These are phyloP conservation scores for Podosphaera aphanis DNA, from an alignment of 2,329 filamentous ascomycete genomes.

Conservation along the genomic window DNA sequence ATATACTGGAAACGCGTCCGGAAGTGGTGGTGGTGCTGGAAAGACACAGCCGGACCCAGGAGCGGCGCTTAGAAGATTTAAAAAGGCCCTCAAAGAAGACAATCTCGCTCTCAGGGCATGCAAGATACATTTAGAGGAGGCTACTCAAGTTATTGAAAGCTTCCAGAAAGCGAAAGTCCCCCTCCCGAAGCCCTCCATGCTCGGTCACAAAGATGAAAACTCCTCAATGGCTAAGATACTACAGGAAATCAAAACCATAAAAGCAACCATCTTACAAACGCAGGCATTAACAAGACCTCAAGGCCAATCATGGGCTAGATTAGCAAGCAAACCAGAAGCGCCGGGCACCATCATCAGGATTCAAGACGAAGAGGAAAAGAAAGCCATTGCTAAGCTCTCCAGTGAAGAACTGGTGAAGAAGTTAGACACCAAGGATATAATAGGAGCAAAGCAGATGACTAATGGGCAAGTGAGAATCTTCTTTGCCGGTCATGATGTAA, in stretches of 20 bases:
- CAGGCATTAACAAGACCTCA: no score
- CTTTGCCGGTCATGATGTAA: no score
- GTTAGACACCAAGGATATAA: background rate
- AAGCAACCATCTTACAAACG: no score
- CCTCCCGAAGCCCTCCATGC: no score
- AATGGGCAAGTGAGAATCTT: background rate
- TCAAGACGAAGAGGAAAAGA: background rate
- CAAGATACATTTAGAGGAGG: background rate
- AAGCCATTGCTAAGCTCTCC: background rate
- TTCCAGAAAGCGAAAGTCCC: no score
- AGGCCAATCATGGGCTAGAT: background rate
- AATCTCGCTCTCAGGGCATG: background rate
- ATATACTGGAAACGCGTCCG: no score
- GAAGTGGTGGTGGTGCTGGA: no score
- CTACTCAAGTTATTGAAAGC: no score
- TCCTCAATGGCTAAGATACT: no score
- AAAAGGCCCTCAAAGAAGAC: background rate
- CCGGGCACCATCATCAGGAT: background rate
- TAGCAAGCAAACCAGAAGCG: background rate
- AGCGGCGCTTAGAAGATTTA: background rate
- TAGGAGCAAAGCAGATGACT: background rate
- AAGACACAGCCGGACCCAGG: no score
- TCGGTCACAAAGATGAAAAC: no score
- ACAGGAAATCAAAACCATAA: no score
- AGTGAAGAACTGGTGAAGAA: background rate